Evolutionary conservation across 192 early-diverging fungal species (phyloP).

Genomic region (Rhizoclosmatium sp.): DNA sequence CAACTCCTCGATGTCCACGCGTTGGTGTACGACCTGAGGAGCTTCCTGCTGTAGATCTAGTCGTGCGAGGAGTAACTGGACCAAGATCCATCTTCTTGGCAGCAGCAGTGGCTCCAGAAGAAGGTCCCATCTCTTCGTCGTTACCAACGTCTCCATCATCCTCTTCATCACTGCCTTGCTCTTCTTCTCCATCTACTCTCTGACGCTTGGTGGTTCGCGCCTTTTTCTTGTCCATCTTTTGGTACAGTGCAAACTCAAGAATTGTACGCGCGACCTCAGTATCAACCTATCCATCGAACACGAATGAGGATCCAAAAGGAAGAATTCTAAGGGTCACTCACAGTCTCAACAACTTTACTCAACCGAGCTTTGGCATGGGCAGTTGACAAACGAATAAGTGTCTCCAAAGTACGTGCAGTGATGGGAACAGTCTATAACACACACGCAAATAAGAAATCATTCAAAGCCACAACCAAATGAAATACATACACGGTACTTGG

Average conservation of each 20-base stretch:
- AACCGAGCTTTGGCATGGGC: slow-evolving; percentile 95
- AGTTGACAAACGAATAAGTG: slow-evolving; percentile 94
- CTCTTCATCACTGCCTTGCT: slow-evolving; percentile 32
- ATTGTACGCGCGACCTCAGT: slow-evolving; percentile 84
- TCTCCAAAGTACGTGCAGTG: slow-evolving; percentile 98
- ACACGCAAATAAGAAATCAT: background rate
- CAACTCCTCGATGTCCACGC: background rate
- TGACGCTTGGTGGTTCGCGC: slow-evolving; percentile 20
- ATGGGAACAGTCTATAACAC: slow-evolving; percentile 83
- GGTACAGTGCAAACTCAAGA: slow-evolving; percentile 90
- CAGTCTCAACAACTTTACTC: slow-evolving; percentile 77
- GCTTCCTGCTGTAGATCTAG: background rate
- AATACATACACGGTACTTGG: slow-evolving; percentile 67
- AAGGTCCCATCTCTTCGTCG: background rate
- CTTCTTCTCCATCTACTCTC: slow-evolving; percentile 38
- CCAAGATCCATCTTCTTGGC: background rate
- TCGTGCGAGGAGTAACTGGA: background rate
- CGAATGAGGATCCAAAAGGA: background rate
- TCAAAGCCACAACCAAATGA: background rate
- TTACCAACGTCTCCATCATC: slow-evolving; percentile 31
- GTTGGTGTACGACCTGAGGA: background rate
- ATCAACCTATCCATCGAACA: slow-evolving; percentile 60
- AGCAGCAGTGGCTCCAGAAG: background rate
- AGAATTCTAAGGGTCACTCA: slow-evolving; percentile 4
- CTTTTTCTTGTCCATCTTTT: slow-evolving; percentile 75